Evolutionary conservation across 495 filamentous ascomycete genomes (phyloP).

Genomic region (Lophiostoma macrostomum): DNA sequence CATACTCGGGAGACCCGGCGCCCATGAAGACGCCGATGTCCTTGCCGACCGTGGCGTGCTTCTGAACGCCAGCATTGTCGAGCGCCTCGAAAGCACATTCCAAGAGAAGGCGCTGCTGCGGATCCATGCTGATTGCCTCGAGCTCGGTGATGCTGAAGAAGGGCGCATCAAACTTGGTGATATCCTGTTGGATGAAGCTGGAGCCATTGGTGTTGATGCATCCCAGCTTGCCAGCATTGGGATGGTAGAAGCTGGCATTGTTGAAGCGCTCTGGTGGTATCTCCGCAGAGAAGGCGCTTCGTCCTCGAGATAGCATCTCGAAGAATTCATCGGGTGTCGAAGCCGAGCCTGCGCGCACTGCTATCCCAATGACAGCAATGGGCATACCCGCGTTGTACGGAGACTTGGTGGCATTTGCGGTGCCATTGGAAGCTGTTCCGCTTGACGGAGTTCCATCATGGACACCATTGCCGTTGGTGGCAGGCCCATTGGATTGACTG

Average conservation of each 20-base stretch:
- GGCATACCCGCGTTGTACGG: conserved; percentile 44
- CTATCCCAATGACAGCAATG: conserved; percentile 61
- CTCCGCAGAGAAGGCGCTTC: conserved; percentile 6
- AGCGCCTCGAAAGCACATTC: conserved; percentile 12
- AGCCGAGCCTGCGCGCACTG: conserved; percentile 56
- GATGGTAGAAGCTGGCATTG: conserved; percentile 9
- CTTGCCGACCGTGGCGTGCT: background rate
- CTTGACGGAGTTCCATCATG: background rate
- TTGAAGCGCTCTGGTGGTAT: conserved; percentile 5
- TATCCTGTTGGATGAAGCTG: conserved; percentile 5
- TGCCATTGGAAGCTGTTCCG: background rate
- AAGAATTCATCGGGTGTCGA: conserved; percentile 55
- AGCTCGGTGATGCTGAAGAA: conserved; percentile 19
- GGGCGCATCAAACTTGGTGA: conserved; percentile 17
- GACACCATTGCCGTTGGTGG: background rate
- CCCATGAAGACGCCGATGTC: conserved; percentile 20
- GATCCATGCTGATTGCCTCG: conserved; percentile 23
- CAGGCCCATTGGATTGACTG: no score
- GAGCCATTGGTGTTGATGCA: conserved; percentile 2
- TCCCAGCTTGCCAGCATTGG: conserved; percentile 8
- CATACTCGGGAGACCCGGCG: conserved; percentile 8
- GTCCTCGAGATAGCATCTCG: conserved; percentile 48
- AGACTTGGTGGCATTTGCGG: background rate
- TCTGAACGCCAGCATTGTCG: conserved; percentile 18
- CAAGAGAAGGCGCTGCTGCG: conserved; percentile 16